Base-by-base conservation (phyloP, 306 rosid species). In the Lotus japonicus region DNA sequence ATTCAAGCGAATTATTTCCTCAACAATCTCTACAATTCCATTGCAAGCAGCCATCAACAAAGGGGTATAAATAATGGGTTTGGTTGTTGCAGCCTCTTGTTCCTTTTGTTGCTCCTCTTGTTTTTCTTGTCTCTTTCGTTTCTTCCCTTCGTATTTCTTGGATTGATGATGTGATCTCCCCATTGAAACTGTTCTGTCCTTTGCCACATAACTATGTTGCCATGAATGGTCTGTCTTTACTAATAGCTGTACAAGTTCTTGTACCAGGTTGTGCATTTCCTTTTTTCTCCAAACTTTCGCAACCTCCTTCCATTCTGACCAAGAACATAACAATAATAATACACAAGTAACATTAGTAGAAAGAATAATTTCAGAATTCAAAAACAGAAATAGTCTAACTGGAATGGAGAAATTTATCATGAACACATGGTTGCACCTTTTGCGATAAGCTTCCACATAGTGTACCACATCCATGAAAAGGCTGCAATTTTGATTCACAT, bases 1-100 rank as follows among this genome's bases (percentile, higher is more conserved):
- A 67, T 72, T 60, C 31, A 66, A 59, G 23, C 4, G 71, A 17
- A 79, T 17, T 19, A 79, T 79, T 7, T 18, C n/a, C 35, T 83
- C 74, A n/a, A 83, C 80, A 48, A 83, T 83, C 55, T 83, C 84
- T 9, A 14, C 45, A 11, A 83, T 76, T 58, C 87, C 87, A 17
- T 17, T 73, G 42, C 73, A 14, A 7, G 87, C 79, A 18, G 87
- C 87, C 66, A 59, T 62, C 41, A 83, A 77, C 82, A 83, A 83
- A 11, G 84, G 82, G 7, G 80, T 72, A n/a, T 77, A 72, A 36
- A 11, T 43, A 66, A 48, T 9, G 5, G 49, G 12, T 26, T 54
- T 71, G 5, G 2, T 12, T 54, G 13, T 1, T 46, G 13, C 3
- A 31, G 3, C 63, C 46, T 48, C 42, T 31, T 18, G 28, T 49